Evolutionary conservation across 371 early-diverging fungal genomes (phyloP), one percentile per base, ranked within the genome.

Genomic region (Paramicrosporidium saccamoebae): DNA sequence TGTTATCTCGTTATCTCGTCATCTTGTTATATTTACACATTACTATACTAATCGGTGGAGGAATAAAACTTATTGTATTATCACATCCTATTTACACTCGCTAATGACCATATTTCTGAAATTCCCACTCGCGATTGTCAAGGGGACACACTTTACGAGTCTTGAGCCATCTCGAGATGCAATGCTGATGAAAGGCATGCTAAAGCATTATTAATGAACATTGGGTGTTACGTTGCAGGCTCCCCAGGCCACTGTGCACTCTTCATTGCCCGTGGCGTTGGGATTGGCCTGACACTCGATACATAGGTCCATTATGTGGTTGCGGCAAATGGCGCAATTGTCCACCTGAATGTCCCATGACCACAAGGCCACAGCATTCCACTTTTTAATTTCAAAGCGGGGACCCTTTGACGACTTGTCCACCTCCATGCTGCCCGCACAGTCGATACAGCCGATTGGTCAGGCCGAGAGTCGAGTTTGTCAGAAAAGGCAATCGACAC

Each of bases 281-380:
- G 82, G 86, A 43, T 86, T 82, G 3, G 86, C 86, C 42, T 88
- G 86, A 46, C 86, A 84, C 45, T 79, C 82, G 25, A 84, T 81
- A 68, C 98, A 98, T 22, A 82, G 64, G 38, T 98, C 98, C 96
- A 95, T 95, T 43, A 90, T 98, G 48, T 95, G 94, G 48, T 96
- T 96, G 37, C 96, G 67, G 52, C 98, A 98, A 44, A 98, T 98
- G 30, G 98, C 95, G 39, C 98, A 98, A 46, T 82, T 90, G 41
- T 95, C 96, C 7, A 94, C 86, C 16, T 75, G 77, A 54, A 88
- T 86, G 45, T 98, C 95, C 92, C 92, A 86, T 20, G 82, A 69
- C 92, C 92, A 90, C 18, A 90, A 51, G 17, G 92, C 84, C 8
- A 90, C 86, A 2, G 86, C 86, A 37, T 81, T 78, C 92, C 92